Evolutionary conservation across 306 rosid species (phyloP).

Genomic region (Prunus kanzakura): DNA sequence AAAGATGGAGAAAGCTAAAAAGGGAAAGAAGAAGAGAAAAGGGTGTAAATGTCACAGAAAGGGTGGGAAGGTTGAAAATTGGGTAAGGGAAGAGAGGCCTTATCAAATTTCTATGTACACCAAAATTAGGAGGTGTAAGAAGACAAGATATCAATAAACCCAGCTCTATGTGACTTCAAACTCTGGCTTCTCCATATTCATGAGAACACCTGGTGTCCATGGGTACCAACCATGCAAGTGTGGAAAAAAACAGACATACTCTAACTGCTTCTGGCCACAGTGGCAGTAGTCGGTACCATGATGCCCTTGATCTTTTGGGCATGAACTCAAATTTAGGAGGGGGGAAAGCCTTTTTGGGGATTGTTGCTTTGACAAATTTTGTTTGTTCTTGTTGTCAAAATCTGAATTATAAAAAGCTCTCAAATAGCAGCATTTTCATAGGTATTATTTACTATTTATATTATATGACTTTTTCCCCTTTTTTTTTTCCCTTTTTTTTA

Average conservation of each 20-base stretch:
- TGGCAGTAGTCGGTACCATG: neutral
- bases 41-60: neutral
- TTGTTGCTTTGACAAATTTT: neutral
- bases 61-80: neutral
- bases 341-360: neutral
- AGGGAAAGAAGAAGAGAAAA: conserved; percentile 8
- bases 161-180: no score
- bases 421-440: neutral
- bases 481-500: no score
- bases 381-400: neutral
- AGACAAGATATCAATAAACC: neutral
- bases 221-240: neutral
- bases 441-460: no score
- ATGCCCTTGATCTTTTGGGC: neutral
- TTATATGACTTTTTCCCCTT: no score
- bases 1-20: conserved; percentile 23
- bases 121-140: neutral
- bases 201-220: neutral
- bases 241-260: neutral
- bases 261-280: neutral
- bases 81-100: neutral
- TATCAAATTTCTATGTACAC: neutral
- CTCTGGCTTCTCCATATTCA: neutral
- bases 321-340: neutral
- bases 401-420: no score